These are phyloP conservation scores for Starmera quercuum DNA, from an alignment of 805 yeast genomes.

Conservation along the genomic window DNA sequence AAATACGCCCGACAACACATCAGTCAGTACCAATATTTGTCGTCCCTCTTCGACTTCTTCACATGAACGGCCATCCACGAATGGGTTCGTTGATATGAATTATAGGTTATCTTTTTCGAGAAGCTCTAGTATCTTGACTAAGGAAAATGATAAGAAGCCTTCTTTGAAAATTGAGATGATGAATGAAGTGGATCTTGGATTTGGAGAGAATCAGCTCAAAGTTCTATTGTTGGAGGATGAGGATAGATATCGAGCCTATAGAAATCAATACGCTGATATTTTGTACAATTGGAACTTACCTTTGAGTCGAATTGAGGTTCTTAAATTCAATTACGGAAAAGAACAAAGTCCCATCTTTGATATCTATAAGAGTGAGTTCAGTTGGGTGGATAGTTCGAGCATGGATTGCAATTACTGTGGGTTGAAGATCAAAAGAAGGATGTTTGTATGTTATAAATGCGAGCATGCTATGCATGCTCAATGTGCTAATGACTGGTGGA, in stretches of 20 bases:
- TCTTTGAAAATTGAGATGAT: conserved; percentile 38
- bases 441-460: conserved; percentile 65
- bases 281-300: conserved; percentile 80
- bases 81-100: conserved; percentile 16
- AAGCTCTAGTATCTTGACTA: conserved; percentile 16
- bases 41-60: not conserved
- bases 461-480: conserved; percentile 71
- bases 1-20: not conserved
- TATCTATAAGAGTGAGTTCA: conserved; percentile 25
- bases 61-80: conserved; percentile 2
- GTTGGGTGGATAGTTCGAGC: conserved; percentile 20
- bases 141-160: conserved; percentile 9
- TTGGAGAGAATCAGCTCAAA: conserved; percentile 26
- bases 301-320: conserved; percentile 66
- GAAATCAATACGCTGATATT: conserved; percentile 72
- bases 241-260: conserved; percentile 27
- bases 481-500: conserved; percentile 84
- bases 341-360: conserved; percentile 19
- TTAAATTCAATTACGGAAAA: conserved; percentile 53
- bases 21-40: not conserved
- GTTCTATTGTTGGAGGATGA: conserved; percentile 29
- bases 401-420: conserved; percentile 60
- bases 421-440: conserved; percentile 47
- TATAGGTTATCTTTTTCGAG: conserved; percentile 17
- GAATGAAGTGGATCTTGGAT: conserved; percentile 28